Evolutionary conservation across 2,329 filamentous ascomycete species (phyloP).

Genomic region (Emergomyces africanus): DNA sequence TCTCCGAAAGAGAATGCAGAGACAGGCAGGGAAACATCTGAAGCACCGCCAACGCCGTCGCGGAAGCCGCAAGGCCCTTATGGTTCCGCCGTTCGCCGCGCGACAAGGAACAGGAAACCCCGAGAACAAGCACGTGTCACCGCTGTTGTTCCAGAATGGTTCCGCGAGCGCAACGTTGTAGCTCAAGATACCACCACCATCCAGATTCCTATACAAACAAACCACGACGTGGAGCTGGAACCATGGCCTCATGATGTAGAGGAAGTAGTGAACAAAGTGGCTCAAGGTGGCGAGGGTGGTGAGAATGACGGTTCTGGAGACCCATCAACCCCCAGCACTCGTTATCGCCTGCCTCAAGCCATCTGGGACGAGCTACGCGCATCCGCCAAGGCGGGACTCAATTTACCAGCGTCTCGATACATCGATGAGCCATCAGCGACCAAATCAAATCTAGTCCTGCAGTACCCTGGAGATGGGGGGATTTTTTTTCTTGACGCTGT

Average conservation of each 20-base stretch:
- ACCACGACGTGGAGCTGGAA: conserved; percentile 18
- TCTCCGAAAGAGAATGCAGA: not conserved
- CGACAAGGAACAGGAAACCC: conserved; percentile 22
- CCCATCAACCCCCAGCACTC: conserved; percentile 13
- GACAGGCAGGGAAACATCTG: not conserved
- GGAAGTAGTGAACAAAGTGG: conserved; percentile 7
- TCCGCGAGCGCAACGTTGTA: conserved; percentile 23
- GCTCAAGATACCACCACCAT: conserved; percentile 12
- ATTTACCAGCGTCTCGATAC: conserved; percentile 26
- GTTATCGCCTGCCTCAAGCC: conserved; percentile 22
- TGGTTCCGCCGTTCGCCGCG: conserved; percentile 27
- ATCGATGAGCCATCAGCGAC: conserved; percentile 35
- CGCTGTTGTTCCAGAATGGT: conserved; percentile 26
- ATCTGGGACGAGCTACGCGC: conserved; percentile 39
- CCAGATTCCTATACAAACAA: conserved; percentile 6
- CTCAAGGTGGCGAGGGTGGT: conserved; percentile 17
- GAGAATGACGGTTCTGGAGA: conserved; percentile 13
- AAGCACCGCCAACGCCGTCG: conserved; percentile 10
- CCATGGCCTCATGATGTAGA: conserved; percentile 12
- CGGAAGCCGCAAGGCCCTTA: conserved; percentile 22
- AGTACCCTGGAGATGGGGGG: conserved; percentile 45
- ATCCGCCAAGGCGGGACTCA: conserved; percentile 39
- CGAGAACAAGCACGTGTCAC: conserved; percentile 12
- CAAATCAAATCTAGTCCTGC: conserved; percentile 46
- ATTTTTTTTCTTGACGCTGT: conserved; percentile 45